Evolutionary conservation across 768 basidiomycete genomes (phyloP).

Genomic region (Pleurotus tuber-regium): DNA sequence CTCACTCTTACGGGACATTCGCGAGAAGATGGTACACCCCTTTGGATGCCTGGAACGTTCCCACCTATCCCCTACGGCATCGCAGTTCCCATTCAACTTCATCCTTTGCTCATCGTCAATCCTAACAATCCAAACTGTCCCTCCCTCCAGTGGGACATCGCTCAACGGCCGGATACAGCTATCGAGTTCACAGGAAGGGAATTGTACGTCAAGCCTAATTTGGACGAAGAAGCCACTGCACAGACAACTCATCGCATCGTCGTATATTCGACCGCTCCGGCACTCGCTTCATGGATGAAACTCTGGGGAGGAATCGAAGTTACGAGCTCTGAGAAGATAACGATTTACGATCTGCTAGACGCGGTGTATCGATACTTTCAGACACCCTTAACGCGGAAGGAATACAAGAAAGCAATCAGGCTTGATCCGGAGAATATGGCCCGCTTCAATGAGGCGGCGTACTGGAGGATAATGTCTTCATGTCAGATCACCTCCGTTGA

Average conservation of each 20-base stretch:
- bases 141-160: conserved; percentile 5
- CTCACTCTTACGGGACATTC: conserved; percentile 1
- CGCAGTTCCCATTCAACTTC: conserved; percentile 6
- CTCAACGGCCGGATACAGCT: conserved; percentile 5
- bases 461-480: conserved; percentile 3
- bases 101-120: conserved; percentile 9
- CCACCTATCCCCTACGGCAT: conserved; percentile 9
- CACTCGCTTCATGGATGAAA: conserved; percentile 3
- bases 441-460: conserved; percentile 6
- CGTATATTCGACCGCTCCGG: background rate
- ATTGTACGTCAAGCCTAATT: background rate
- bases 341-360: background rate
- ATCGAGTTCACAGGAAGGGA: conserved; percentile 4
- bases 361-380: conserved; percentile 5
- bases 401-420: conserved; percentile 8
- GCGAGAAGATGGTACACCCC: conserved; percentile 3
- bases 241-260: background rate
- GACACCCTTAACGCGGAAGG: background rate
- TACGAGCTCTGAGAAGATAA: background rate
- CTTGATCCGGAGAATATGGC: conserved; percentile 2
- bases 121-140: conserved; percentile 8
- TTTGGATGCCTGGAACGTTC: conserved; percentile 7
- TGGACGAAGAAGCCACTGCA: conserved; percentile 2
- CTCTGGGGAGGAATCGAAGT: conserved; percentile 1
- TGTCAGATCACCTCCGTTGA: conserved; percentile 6